A percentile compares a stretch with the other conserved stretches of the same genome.
phyloP scores from a whole-genome alignment of 2,329 filamentous ascomycete genomes.

The Paecilomyces dactylethromorphus region DNA sequence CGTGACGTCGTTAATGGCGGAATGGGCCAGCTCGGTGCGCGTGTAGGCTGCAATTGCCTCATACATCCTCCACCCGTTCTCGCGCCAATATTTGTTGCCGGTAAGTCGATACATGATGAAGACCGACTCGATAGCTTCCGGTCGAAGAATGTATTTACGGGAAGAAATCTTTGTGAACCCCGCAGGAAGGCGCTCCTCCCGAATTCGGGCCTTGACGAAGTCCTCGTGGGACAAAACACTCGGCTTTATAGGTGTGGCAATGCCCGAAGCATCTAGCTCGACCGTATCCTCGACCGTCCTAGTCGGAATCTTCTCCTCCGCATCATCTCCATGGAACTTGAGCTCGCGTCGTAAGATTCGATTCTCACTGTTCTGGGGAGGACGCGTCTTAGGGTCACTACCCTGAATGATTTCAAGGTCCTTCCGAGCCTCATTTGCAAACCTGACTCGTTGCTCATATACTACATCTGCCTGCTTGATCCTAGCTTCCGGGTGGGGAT shows the following conservation, averaged over 20 bases:
- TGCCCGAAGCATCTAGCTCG: neutral
- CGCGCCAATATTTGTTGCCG: conserved; percentile 57
- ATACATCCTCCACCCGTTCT: conserved; percentile 72
- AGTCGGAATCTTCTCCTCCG: conserved; percentile 4
- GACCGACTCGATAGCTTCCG: conserved; percentile 74
- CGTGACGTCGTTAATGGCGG: conserved; percentile 61
- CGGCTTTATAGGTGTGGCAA: conserved; percentile 9
- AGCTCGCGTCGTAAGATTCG: neutral
- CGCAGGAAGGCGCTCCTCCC: conserved; percentile 36
- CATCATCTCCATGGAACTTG: neutral
- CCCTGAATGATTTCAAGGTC: neutral
- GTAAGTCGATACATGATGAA: conserved; percentile 73
- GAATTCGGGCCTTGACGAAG: conserved; percentile 31
- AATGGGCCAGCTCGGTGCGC: conserved; percentile 56
- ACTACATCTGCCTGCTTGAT: conserved; percentile 17
- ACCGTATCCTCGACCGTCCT: conserved; percentile 1
- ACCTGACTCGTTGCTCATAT: conserved; percentile 12
- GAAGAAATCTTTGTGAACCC: conserved; percentile 34
- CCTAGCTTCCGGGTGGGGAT: conserved; percentile 25
- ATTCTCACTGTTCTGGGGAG: neutral
- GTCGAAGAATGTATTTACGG: conserved; percentile 41
- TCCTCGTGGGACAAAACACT: conserved; percentile 31
- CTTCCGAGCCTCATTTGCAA: neutral
- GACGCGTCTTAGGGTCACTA: neutral
- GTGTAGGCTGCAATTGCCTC: conserved; percentile 56